Base-by-base conservation (phyloP, 2,329 filamentous ascomycete genomes). In the Massarina eburnea region DNA sequence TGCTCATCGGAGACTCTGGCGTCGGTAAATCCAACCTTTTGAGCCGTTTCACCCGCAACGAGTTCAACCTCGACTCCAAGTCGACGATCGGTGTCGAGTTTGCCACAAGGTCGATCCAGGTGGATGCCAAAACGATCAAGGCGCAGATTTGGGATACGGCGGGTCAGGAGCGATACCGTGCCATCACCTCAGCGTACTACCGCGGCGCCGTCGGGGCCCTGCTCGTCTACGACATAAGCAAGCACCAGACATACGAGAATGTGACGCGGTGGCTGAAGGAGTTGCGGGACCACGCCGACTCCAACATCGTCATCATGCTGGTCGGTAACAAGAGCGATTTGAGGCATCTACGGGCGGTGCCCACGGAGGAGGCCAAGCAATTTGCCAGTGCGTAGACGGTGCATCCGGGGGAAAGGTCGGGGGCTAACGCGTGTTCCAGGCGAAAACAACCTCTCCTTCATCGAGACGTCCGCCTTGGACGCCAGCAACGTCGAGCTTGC, bases 311-410 rank as follows among this genome's bases (percentile, higher is more conserved):
- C 66, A 99, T 99, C 72, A 99, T 99, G 94, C 80, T 99, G 66
- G 94, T 97, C 45, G 94, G 94, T 74, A 99, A 99, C 85, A 99
- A 99, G 88, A 97, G 91, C 75, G 94, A 99, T 95, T 88, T 97
- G 86, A 89, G 91, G 75, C 94, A 99, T 77, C 81, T 99, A 68
- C 84, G 94, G 72, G 94, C 94, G 58, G 94, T 99, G 59, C 91
- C 94, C 41, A 99, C 94, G 50, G 94, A 99, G 71, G 92, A 97
- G 75, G 94, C 92, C 62, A 99, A 97, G 78, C 82, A 89, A 54
- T 99, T 99, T 83, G 94, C 94, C 46, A 96, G 92, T 95, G 71
- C 62, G 81, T 76, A 48, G n/a, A 30, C n/a, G 4, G n/a, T 14
- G 12, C 27, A 14, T 14, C 7, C 12, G 9, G 5, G 27, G 27